Evolutionary conservation across 164 flowering plant genomes (phyloP).

Genomic region (Magnolia changhungtana): DNA sequence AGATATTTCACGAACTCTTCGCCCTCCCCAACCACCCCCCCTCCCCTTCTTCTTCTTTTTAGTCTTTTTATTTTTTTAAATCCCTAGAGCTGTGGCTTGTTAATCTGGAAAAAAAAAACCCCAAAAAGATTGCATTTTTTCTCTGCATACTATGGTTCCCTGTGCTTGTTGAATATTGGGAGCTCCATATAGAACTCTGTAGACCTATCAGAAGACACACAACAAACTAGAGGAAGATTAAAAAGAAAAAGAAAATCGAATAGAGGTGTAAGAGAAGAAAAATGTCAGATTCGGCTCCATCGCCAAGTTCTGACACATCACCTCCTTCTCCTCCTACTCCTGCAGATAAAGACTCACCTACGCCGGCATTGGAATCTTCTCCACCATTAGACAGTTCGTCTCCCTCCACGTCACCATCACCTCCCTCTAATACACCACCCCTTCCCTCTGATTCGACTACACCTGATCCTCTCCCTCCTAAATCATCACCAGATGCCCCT

Average conservation of each 20-base stretch:
- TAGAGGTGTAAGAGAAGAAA: neutral
- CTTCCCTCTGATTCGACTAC: neutral
- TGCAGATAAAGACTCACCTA: neutral
- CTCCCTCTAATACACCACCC: neutral
- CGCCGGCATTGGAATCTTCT: neutral
- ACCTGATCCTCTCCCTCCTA: neutral
- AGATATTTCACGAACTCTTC: no score
- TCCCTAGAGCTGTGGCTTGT: no score
- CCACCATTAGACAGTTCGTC: neutral
- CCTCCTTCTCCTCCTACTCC: neutral
- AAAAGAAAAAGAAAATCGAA: neutral
- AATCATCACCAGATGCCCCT: neutral
- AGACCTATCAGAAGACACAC: neutral
- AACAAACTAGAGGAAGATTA: neutral
- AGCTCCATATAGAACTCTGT: neutral
- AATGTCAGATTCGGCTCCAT: neutral
- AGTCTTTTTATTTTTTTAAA: no score
- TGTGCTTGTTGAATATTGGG: neutral
- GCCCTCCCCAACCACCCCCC: no score
- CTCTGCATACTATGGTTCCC: no score
- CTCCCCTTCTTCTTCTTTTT: no score
- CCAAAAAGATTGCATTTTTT: neutral
- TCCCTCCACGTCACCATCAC: slow-evolving; percentile 13
- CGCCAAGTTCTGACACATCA: neutral
- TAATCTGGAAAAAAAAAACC: neutral